Evolutionary conservation across 345 rosid genomes (phyloP), one percentile per base, ranked within the genome.

Genomic region (Euphorbia lathyris): DNA sequence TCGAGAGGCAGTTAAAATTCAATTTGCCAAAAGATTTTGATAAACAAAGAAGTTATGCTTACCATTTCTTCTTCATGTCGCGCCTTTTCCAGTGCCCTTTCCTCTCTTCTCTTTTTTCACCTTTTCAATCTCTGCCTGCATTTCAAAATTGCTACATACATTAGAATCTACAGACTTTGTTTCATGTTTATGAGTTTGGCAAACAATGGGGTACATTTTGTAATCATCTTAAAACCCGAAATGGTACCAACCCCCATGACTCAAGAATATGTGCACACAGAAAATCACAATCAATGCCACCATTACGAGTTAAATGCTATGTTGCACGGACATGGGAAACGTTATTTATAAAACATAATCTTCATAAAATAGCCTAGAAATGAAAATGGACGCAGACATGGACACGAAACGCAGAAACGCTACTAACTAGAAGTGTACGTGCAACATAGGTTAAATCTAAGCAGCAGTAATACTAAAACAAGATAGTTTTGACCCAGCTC

Each of bases 101-200:
- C 97, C 78, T 95, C 97, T 83, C 97, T 92, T 80, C 99, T 88
- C 83, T 87, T 92, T n/a, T 82, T 90, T 95, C 50, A 92, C 97
- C 72, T 92, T 92, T 79, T 95, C 97, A 73, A 95, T 88, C 82
- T 95, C 97, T 0, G 95, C 86, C 97, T 91, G 84, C 76, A 63
- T 53, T 36, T 72, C 22, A 47, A 76, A 65, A 67, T 60, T 17
- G 48, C 51, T 47, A n/a, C 11, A 50, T 34, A 68, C 36, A 57
- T 47, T 62, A 22, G 20, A 58, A 12, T 20, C 26, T 32, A 26
- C 5, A 17, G 16, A 13, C 19, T 57, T 25, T 6, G 0, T 57
- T 0, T 4, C 34, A 27, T 48, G 17, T 27, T 16, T 57, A 57
- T 57, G 13, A 25, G 13, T 11, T 57, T 2, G 22, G 20, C 53